A percentile compares a stretch with the other conserved stretches of the same genome.
phyloP scores from a whole-genome alignment of 495 filamentous ascomycete genomes.

The Xylaria acuta region DNA sequence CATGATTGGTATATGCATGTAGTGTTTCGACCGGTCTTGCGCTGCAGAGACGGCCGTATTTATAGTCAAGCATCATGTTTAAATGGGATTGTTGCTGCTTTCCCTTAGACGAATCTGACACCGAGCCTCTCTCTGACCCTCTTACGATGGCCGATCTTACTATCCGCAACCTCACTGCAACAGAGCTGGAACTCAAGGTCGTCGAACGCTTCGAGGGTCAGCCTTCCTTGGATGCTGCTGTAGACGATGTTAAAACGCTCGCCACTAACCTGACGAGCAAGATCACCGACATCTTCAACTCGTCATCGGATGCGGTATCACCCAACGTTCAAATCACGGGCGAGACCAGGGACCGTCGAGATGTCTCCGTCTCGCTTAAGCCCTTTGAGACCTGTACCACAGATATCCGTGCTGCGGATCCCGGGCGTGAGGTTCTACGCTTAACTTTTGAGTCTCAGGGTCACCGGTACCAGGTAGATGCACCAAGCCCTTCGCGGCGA shows the following conservation, averaged over 20 bases:
- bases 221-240: conserved; percentile 21
- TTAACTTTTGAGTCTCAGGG: conserved; percentile 52
- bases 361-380: conserved; percentile 44
- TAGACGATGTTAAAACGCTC: conserved; percentile 37
- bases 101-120: conserved; percentile 17
- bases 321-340: conserved; percentile 30
- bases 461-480: conserved; percentile 47
- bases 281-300: conserved; percentile 54
- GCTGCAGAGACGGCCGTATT: conserved; percentile 27
- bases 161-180: conserved; percentile 87
- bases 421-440: conserved; percentile 47
- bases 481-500: conserved; percentile 45
- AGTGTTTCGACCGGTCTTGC: conserved; percentile 17
- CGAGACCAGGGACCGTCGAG: conserved; percentile 37
- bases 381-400: conserved; percentile 47
- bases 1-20: conserved; percentile 13
- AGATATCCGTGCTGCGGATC: conserved; percentile 45
- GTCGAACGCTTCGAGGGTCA: conserved; percentile 74
- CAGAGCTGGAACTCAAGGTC: conserved; percentile 71
- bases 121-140: conserved; percentile 10
- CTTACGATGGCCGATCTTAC: conserved; percentile 60
- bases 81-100: conserved; percentile 26
- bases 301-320: conserved; percentile 31
- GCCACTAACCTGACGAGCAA: conserved; percentile 58
- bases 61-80: conserved; percentile 20